Percentiles rank a stretch among this genome's conserved stretches.
Conservation (phyloP, 1,139 yeast species). For the Saccharomyces pastorianus region DNA sequence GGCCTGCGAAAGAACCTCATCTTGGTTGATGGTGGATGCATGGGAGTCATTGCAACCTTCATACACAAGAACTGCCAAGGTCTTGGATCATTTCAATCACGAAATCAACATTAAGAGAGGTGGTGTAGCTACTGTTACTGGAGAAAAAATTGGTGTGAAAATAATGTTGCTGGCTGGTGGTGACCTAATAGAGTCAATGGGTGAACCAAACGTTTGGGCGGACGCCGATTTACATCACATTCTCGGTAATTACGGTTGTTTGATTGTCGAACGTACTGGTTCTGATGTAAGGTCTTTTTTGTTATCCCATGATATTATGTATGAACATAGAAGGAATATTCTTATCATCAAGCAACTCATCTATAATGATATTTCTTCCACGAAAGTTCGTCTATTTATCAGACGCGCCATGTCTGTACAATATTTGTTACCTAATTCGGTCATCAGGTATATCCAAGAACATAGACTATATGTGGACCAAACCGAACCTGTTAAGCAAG, state of each 20-base stretch:
- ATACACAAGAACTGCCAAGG: conserved; percentile 91
- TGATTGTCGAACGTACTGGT: conserved; percentile 94
- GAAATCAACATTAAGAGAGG: conserved; percentile 86
- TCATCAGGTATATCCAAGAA: conserved; percentile 88
- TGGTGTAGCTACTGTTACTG: conserved; percentile 61
- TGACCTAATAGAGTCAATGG: conserved; percentile 95
- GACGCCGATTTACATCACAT: conserved; percentile 92
- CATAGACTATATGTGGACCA: conserved; percentile 78
- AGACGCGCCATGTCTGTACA: conserved; percentile 96
- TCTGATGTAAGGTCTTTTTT: conserved; percentile 88
- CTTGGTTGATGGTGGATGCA: conserved; percentile 98
- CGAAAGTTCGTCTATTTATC: conserved; percentile 84
- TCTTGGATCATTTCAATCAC: conserved; percentile 90
- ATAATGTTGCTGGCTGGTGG: conserved; percentile 97
- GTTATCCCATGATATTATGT: conserved; percentile 91
- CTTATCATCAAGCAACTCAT: conserved; percentile 91
- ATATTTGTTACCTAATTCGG: conserved; percentile 86
- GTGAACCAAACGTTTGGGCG: conserved; percentile 99
- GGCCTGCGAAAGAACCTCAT: conserved; percentile 92
- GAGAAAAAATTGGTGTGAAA: conserved; percentile 77
- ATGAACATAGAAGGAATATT: conserved; percentile 88
- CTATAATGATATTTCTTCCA: conserved; percentile 90
- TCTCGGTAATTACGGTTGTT: conserved; percentile 88
- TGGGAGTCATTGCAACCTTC: conserved; percentile 94
- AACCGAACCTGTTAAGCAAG: conserved; percentile 90